Evolutionary conservation across 192 early-diverging fungal species (phyloP).

Genomic region (Geranomyces michiganensis): DNA sequence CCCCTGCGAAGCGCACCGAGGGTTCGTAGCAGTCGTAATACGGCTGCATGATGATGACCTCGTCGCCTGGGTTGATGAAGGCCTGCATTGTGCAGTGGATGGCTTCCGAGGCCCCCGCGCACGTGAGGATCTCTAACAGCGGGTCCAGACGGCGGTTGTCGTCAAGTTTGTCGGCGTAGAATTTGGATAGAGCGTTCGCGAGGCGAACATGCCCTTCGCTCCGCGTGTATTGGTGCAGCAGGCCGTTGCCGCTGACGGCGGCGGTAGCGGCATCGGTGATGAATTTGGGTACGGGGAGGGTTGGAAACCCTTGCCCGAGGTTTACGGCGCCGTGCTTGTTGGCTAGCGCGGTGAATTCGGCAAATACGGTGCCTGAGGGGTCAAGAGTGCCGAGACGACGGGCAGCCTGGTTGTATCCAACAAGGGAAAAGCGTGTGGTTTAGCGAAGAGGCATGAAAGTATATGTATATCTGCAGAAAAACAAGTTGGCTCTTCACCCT

Average conservation of each 20-base stretch:
- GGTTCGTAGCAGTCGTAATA: constrained; percentile 91
- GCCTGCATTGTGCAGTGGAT: constrained; percentile 78
- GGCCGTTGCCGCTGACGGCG: constrained; percentile 59
- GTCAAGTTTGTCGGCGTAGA: constrained; percentile 72
- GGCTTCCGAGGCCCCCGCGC: constrained; percentile 89
- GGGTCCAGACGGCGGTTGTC: constrained; percentile 72
- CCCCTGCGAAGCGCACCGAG: constrained; percentile 80
- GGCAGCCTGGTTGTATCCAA: background rate
- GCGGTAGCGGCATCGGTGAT: constrained; percentile 75
- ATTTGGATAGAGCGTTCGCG: constrained; percentile 68
- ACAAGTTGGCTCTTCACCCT: too few relatives aligned
- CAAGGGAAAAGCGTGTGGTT: too few relatives aligned
- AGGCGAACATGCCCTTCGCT: constrained; percentile 50
- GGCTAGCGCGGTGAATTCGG: constrained; percentile 81
- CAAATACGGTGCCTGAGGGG: constrained; percentile 54
- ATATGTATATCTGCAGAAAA: too few relatives aligned
- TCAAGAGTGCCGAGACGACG: constrained; percentile 28
- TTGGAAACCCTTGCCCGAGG: constrained; percentile 89
- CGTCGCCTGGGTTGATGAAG: constrained; percentile 74
- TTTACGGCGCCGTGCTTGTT: constrained; percentile 85
- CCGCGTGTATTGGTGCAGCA: constrained; percentile 87
- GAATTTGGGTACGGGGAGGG: constrained; percentile 72
- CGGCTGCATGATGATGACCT: constrained; percentile 93
- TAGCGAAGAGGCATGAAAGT: too few relatives aligned
- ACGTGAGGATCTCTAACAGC: constrained; percentile 80